Percentiles rank a stretch among this genome's conserved stretches.
Evolutionary conservation across 2,329 filamentous ascomycete species (phyloP).

Genomic region (Lachnellula hyalina): DNA sequence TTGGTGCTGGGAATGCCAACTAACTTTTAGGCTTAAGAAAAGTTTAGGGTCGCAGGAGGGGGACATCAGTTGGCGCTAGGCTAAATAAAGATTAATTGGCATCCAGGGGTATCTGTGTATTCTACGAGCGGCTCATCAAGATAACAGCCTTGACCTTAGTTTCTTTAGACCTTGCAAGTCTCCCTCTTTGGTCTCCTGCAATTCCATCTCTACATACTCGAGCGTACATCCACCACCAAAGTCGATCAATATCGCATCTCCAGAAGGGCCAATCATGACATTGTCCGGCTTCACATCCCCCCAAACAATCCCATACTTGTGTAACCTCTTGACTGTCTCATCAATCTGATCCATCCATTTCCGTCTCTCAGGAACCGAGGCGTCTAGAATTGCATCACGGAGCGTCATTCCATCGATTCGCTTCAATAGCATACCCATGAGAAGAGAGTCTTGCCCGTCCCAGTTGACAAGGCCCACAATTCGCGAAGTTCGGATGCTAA

Average conservation of each 20-base stretch:
- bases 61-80: no score
- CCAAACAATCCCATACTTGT: constrained; percentile 82
- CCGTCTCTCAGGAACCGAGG: constrained; percentile 7
- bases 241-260: constrained; percentile 62
- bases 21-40: no score
- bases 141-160: constrained; percentile 10
- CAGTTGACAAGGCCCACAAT: constrained; percentile 11
- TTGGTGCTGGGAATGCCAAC: no score
- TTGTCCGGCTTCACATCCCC: constrained; percentile 90
- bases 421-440: constrained; percentile 12
- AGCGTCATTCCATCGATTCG: constrained; percentile 10
- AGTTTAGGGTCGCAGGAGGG: no score
- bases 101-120: neutral
- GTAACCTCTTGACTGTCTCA: constrained; percentile 9
- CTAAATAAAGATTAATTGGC: no score
- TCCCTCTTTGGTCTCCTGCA: constrained; percentile 8
- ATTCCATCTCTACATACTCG: constrained; percentile 51
- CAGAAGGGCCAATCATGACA: constrained; percentile 87
- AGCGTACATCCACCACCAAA: constrained; percentile 96
- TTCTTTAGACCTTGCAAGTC: constrained; percentile 7
- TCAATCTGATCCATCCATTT: constrained; percentile 14
- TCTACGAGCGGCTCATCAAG: constrained; percentile 6
- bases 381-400: constrained; percentile 6
- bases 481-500: constrained; percentile 8
- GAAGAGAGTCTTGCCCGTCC: constrained; percentile 10